Evolutionary conservation across 371 early-diverging fungal species (phyloP).

Genomic region (Rhizopus sp.): DNA sequence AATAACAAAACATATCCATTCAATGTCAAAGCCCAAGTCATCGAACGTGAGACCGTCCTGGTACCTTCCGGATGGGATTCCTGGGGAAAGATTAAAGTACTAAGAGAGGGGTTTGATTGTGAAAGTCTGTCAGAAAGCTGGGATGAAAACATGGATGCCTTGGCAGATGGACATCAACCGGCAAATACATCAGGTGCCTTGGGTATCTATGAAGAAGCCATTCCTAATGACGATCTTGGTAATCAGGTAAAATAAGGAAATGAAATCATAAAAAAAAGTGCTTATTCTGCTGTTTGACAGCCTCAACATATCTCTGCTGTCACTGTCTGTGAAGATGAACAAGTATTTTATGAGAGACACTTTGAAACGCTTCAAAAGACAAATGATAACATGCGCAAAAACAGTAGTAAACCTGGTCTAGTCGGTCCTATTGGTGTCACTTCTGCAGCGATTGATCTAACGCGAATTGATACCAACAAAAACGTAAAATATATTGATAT

Average conservation of each 20-base stretch:
- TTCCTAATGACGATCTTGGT: constrained; percentile 38
- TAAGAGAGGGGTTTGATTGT: constrained; percentile 78
- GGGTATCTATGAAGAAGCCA: constrained; percentile 45
- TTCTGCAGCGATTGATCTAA: constrained; percentile 28
- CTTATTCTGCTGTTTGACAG: constrained; percentile 9
- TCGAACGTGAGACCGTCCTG: constrained; percentile 86
- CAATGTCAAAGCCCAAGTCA: constrained; percentile 71
- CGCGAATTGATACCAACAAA: constrained; percentile 20
- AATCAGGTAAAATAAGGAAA: constrained; percentile 30
- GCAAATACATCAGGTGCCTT: constrained; percentile 27
- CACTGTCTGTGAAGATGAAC: constrained; percentile 83
- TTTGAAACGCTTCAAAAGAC: constrained; percentile 66
- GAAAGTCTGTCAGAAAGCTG: constrained; percentile 58
- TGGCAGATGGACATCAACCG: constrained; percentile 33
- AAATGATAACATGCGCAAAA: constrained; percentile 14
- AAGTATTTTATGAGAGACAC: constrained; percentile 80
- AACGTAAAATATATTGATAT: constrained; percentile 5
- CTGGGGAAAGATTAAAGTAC: constrained; percentile 80
- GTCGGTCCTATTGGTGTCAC: constrained; percentile 39
- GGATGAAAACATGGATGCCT: constrained; percentile 46
- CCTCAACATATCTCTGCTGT: constrained; percentile 45
- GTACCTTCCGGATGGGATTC: constrained; percentile 96
- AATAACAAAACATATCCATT: constrained; percentile 53
- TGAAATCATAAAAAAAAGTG: neutral
- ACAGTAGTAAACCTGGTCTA: constrained; percentile 32